Conservation (phyloP, 352 stramenopile genomes). For the Pythium grandisporangium region DNA sequence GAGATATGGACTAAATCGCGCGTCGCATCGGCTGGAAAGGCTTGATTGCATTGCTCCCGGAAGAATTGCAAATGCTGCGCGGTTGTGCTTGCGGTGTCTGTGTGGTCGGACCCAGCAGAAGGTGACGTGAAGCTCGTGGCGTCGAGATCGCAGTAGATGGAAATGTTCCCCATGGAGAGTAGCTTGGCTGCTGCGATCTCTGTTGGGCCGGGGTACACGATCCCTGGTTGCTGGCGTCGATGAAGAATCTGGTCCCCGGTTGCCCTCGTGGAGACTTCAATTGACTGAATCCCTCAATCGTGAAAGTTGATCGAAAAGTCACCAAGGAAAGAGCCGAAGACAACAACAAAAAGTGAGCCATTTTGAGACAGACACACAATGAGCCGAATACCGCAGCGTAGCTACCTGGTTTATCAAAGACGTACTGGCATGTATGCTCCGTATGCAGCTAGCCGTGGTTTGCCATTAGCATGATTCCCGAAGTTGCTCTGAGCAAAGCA, state of each 20-base stretch:
- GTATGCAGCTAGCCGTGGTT: too few species aligned
- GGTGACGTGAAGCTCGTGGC: slow-evolving; percentile 15
- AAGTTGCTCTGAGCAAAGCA: too few species aligned
- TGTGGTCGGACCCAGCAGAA: not conserved
- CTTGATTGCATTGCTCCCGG: slow-evolving; percentile 19
- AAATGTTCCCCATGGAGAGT: slow-evolving; percentile 47
- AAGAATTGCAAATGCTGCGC: slow-evolving; percentile 17
- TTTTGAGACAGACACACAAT: too few species aligned
- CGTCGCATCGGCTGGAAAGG: slow-evolving; percentile 17
- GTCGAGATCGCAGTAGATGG: slow-evolving; percentile 48
- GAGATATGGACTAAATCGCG: slow-evolving; percentile 40
- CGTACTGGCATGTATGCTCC: slow-evolving; percentile 45
- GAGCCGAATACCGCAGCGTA: too few species aligned
- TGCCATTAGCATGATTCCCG: too few species aligned
- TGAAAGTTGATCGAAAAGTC: too few species aligned
- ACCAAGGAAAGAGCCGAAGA: too few species aligned
- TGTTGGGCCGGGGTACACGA: slow-evolving; percentile 24
- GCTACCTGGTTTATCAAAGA: too few species aligned
- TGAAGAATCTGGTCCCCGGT: slow-evolving; percentile 53
- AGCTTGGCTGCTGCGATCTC: slow-evolving; percentile 38
- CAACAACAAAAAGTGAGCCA: too few species aligned
- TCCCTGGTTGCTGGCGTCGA: slow-evolving; percentile 35
- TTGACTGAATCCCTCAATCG: too few species aligned
- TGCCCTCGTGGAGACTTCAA: slow-evolving; percentile 35
- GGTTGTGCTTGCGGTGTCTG: not conserved